Base-by-base conservation (phyloP, 345 rosid genomes). In the Schrenkiella parvula region DNA sequence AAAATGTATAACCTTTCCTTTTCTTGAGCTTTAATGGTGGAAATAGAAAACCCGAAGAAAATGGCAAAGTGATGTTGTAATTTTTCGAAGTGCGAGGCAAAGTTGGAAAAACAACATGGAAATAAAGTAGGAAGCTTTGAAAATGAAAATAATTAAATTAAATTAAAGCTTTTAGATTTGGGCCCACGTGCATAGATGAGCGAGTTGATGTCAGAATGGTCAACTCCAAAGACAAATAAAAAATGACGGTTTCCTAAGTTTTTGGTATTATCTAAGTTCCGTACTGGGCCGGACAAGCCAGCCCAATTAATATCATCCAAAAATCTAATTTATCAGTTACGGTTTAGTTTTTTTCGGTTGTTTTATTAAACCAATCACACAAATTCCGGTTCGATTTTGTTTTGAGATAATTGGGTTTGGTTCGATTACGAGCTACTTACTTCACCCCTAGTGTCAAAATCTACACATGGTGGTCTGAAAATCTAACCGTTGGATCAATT, bases 131-230 rank as follows among this genome's bases (percentile, higher is more conserved):
- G n/a, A 64, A 46, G 65, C 71, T 55, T 73, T 55, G 57, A 72
- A 59, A 61, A 50, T 25, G 31, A 14, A 68, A 39, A 56, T 7
- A 0, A 18, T 8, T 19, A 39, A 39, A 13, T 3, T 4, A 60
- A 28, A 26, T 3, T 17, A 31, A 14, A 59, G 44, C 42, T 18
- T 28, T 31, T 68, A 65, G 48, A 51, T 32, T 28, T 59, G 73
- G 71, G 39, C 65, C 77, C 86, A 81, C 85, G 82, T 63, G 58
- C 78, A 68, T 32, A 29, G 18, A 50, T 21, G 31, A 78, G 67
- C 75, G 81, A 85, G 90, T 81, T 84, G 31, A 18, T 0, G 25
- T 75, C 80, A 74, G 55, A n/a, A 35, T 71, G 81, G 86, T 84
- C 86, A 87, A 77, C 63, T 62, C 71, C 52, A 1, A 42, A 42